Evolutionary conservation across 176 grass and related monocot genomes (phyloP).

Genomic region (Oryza meyeriana): DNA sequence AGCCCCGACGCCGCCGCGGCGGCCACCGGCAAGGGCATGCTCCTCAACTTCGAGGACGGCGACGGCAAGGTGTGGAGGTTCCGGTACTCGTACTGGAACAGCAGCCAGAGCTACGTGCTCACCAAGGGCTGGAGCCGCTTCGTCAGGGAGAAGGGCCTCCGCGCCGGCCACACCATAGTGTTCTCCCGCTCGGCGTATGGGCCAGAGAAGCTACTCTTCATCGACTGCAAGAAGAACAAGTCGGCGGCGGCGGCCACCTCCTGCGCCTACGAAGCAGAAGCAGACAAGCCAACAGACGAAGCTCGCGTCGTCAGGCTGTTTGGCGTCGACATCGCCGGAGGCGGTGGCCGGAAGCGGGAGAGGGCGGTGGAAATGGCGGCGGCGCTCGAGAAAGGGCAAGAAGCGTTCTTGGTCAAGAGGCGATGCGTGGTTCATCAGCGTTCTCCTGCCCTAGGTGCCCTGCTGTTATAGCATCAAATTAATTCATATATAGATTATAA

Average conservation of each 20-base stretch:
- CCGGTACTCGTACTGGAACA: slow-evolving; percentile 95
- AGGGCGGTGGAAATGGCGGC: slow-evolving; percentile 18
- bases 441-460: slow-evolving; percentile 47
- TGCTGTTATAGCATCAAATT: slow-evolving; percentile 31
- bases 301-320: slow-evolving; percentile 52
- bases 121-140: slow-evolving; percentile 97
- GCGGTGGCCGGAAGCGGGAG: slow-evolving; percentile 21
- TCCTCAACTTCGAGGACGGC: slow-evolving; percentile 90
- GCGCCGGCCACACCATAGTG: slow-evolving; percentile 72
- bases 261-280: neutral
- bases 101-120: slow-evolving; percentile 98
- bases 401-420: slow-evolving; percentile 25
- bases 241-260: too few relatives aligned
- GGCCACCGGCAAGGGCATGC: slow-evolving; percentile 47
- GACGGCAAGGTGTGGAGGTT: slow-evolving; percentile 78
- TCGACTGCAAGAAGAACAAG: slow-evolving; percentile 63
- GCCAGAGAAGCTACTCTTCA: slow-evolving; percentile 62
- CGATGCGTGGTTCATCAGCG: slow-evolving; percentile 34
- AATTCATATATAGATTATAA: neutral
- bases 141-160: slow-evolving; percentile 83
- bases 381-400: neutral
- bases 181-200: slow-evolving; percentile 57
- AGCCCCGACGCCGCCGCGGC: neutral
- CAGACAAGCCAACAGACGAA: slow-evolving; percentile 10
- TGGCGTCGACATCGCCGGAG: slow-evolving; percentile 63